Evolutionary conservation across 306 rosid species (phyloP).

Genomic region (Urtica urens): DNA sequence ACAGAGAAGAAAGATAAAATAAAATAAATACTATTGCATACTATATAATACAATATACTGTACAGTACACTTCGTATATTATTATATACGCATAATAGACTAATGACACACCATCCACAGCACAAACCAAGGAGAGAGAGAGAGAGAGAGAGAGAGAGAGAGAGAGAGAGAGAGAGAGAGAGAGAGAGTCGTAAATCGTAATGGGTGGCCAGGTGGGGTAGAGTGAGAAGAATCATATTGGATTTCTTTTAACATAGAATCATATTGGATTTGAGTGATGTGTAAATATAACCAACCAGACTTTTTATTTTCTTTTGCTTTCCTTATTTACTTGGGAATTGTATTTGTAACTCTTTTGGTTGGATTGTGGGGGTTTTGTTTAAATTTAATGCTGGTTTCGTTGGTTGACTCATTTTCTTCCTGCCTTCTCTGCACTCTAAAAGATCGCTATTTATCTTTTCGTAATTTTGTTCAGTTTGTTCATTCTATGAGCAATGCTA

Average conservation of each 20-base stretch:
- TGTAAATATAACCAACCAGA: constrained; percentile 44
- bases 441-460: too few relatives aligned
- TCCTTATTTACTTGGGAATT: constrained; percentile 12
- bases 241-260: constrained; percentile 21
- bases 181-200: too few relatives aligned
- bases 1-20: neutral
- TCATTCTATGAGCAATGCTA: too few relatives aligned
- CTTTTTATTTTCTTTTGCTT: constrained; percentile 7
- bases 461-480: too few relatives aligned
- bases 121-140: constrained; percentile 27
- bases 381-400: constrained; percentile 31
- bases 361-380: constrained; percentile 11
- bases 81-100: neutral
- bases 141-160: constrained; percentile 26
- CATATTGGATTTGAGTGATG: constrained; percentile 21
- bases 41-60: neutral
- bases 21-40: neutral
- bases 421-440: constrained; percentile 18
- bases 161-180: too few relatives aligned
- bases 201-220: constrained; percentile 40
- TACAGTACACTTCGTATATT: too few relatives aligned
- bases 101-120: constrained; percentile 15
- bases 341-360: constrained; percentile 13
- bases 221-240: constrained; percentile 13
- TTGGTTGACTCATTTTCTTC: constrained; percentile 30